Conservation (phyloP, 2,329 filamentous ascomycete species). For the Aspergillus sp. region DNA sequence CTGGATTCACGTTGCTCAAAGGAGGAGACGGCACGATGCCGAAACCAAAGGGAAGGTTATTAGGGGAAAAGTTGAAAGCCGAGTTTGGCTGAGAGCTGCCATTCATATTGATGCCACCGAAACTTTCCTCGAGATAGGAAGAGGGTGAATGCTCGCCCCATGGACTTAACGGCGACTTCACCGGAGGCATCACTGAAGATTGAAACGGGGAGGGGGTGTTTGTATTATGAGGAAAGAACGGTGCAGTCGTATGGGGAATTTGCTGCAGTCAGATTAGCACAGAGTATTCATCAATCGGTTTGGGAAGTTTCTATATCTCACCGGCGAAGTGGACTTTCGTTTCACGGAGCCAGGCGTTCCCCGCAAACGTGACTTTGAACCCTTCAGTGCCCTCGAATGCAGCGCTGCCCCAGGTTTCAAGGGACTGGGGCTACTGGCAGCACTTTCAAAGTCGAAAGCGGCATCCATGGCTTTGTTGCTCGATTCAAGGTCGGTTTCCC, state of each 20-base stretch:
- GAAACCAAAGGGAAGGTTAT: slow-evolving; percentile 40
- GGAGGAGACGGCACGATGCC: slow-evolving; percentile 30
- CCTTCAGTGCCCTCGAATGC: slow-evolving; percentile 24
- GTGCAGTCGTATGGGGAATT: slow-evolving; percentile 24
- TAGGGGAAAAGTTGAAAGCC: slow-evolving; percentile 36
- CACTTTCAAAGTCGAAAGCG: slow-evolving; percentile 50
- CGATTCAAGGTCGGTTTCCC: slow-evolving; percentile 42
- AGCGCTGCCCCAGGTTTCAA: slow-evolving; percentile 32
- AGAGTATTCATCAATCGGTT: not conserved
- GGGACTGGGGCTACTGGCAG: slow-evolving; percentile 47
- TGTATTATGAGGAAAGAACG: slow-evolving; percentile 36
- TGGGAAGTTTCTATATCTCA: slow-evolving; percentile 21
- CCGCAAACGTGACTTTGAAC: slow-evolving; percentile 27
- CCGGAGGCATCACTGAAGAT: slow-evolving; percentile 29
- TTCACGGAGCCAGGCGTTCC: slow-evolving; percentile 25
- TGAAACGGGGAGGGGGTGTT: slow-evolving; percentile 39
- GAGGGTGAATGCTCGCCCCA: slow-evolving; percentile 46
- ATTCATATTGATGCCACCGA: slow-evolving; percentile 48
- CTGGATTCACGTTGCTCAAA: slow-evolving; percentile 28
- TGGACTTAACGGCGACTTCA: slow-evolving; percentile 33
- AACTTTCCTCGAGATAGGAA: slow-evolving; percentile 45
- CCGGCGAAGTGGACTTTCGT: slow-evolving; percentile 27
- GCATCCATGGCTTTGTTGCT: slow-evolving; percentile 51
- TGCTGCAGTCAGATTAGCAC: slow-evolving; percentile 18
- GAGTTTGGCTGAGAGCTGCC: slow-evolving; percentile 43